Base-by-base conservation (phyloP, 768 basidiomycete species). In the Suillus discolor region DNA sequence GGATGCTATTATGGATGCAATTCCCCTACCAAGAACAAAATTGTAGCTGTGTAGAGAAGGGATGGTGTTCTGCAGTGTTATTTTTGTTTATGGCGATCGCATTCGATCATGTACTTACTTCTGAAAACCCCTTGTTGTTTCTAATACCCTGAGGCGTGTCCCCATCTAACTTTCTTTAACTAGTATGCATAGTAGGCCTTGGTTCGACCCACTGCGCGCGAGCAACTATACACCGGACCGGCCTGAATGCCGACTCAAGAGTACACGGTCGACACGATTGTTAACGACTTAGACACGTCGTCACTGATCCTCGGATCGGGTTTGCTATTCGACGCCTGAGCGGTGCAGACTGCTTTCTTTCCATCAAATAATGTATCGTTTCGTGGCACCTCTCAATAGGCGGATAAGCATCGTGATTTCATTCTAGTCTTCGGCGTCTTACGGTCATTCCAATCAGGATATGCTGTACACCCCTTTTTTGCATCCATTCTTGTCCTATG, bases 1-100 rank as follows among this genome's bases (percentile, higher is more conserved):
- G 0, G 69, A 77, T 8, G 62, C 57, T 23, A 67, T 75, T 0
- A 68, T 75, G 6, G 53, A 69, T 20, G 67, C 66, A 42, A 42
- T 60, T 60, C 59, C 38, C 25, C 59, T 60, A 20, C 59, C 41
- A 42, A 42, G 41, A 20, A 39, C 25, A 7, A 31, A 28, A 7
- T 9, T 60, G n/a, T 60, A 39, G 41, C 25, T 5, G 39, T 39
- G 39, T 5, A 25, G 39, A 39, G 57, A 31, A 60, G 25, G 36
- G 15, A 39, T 54, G 31, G 23, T 23, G 13, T 9, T 57, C 3
- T 18, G 16, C 23, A 23, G 38, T 16, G 23, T 59, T 41, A 6
- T 11, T 23, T 59, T 54, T 39, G 38, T 59, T 25, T 36, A 23
- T n/a, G 11, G 38, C 13, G 2, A 31, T 20, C 18, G 20, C 31